Conservation (phyloP, 2,329 filamentous ascomycete species). For the Phialocephala subalpina region DNA sequence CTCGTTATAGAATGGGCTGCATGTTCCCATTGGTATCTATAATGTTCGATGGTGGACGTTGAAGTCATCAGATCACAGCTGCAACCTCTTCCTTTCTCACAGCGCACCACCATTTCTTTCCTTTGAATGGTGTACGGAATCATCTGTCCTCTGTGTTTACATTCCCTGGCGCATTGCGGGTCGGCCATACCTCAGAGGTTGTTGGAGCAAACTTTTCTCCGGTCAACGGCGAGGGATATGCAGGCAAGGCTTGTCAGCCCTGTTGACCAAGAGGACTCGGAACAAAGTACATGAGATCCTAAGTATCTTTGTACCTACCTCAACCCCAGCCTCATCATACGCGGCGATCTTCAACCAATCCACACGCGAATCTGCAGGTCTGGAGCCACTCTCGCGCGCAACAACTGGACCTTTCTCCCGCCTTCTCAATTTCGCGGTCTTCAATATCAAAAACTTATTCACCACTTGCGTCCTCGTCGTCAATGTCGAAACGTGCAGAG, state of each 20-base stretch:
- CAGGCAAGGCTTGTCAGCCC: slow-evolving; percentile 40
- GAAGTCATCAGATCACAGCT: slow-evolving; percentile 42
- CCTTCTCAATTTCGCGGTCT: slow-evolving; percentile 17
- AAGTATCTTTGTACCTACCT: slow-evolving; percentile 41
- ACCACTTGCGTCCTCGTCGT: slow-evolving; percentile 25
- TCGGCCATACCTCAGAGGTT: slow-evolving; percentile 16
- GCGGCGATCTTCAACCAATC: slow-evolving; percentile 36
- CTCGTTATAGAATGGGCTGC: slow-evolving; percentile 35
- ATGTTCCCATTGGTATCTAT: slow-evolving; percentile 41
- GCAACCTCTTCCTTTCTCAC: slow-evolving; percentile 15
- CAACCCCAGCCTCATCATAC: slow-evolving; percentile 38
- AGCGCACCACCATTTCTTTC: slow-evolving; percentile 11
- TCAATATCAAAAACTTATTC: slow-evolving; percentile 25
- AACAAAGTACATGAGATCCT: slow-evolving; percentile 38
- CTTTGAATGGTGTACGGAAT: neutral
- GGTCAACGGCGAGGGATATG: slow-evolving; percentile 35
- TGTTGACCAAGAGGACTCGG: slow-evolving; percentile 36
- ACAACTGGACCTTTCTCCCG: slow-evolving; percentile 26
- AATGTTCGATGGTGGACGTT: slow-evolving; percentile 34
- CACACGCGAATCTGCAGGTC: slow-evolving; percentile 35
- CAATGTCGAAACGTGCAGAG: slow-evolving; percentile 44
- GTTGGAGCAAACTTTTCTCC: slow-evolving; percentile 27
- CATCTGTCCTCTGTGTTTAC: slow-evolving; percentile 9
- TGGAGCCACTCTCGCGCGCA: slow-evolving; percentile 30
- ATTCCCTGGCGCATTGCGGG: slow-evolving; percentile 7